Conservation (phyloP, 495 filamentous ascomycete species). For the Aspergillus coremiiformis region DNA sequence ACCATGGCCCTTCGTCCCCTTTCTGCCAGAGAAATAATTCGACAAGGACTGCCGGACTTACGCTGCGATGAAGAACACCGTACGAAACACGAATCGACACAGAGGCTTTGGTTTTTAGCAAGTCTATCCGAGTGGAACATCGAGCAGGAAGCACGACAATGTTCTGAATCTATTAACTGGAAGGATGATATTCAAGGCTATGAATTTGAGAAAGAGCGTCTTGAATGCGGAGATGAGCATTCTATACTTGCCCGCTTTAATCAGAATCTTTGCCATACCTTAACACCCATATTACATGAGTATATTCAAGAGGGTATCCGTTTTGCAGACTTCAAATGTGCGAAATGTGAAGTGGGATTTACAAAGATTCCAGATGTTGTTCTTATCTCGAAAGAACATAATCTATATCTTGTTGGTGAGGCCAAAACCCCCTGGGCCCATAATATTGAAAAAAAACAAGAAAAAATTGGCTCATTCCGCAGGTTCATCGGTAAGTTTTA, state of each 20-base stretch:
- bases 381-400: too few relatives aligned
- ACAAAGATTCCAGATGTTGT: too few relatives aligned
- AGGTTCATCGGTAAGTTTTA: too few relatives aligned
- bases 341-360: too few relatives aligned
- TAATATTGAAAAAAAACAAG: too few relatives aligned
- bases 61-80: not conserved
- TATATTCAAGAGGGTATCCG: not conserved
- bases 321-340: too few relatives aligned
- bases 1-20: not conserved
- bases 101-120: not conserved
- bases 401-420: too few relatives aligned
- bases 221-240: not conserved
- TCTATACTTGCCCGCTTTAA: slow-evolving; percentile 1
- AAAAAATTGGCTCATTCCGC: too few relatives aligned
- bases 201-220: not conserved
- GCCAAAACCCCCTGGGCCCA: too few relatives aligned
- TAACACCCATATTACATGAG: not conserved
- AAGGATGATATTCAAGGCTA: not conserved
- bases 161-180: not conserved
- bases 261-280: not conserved
- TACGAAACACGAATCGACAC: not conserved
- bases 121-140: not conserved
- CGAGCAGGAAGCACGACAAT: not conserved
- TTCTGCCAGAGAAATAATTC: not conserved
- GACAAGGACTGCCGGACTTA: not conserved